Percentiles rank a stretch among this genome's conserved stretches.
These are phyloP conservation scores for Oidiodendron maius DNA, from an alignment of 495 filamentous ascomycete genomes.

Conservation along the genomic window DNA sequence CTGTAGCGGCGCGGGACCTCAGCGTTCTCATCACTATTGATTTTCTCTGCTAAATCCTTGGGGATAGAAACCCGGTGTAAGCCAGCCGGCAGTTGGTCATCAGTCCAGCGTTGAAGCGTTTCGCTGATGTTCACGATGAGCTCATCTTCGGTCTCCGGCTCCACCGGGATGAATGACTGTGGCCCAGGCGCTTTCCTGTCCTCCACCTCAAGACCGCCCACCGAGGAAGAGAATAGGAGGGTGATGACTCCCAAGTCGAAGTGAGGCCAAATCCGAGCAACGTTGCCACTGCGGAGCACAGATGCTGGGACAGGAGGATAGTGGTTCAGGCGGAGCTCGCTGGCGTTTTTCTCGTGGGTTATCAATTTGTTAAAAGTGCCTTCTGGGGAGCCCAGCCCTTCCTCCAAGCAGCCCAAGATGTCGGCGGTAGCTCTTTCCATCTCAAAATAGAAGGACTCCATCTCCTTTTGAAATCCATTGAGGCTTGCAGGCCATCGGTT, in stretches of 20 bases:
- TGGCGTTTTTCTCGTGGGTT: neutral
- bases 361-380: neutral
- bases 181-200: neutral
- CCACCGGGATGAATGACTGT: neutral
- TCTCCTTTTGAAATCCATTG: neutral
- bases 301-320: neutral
- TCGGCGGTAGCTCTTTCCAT: neutral
- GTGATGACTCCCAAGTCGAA: constrained; percentile 1
- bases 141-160: neutral
- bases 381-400: neutral
- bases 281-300: neutral
- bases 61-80: neutral
- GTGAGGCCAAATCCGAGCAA: neutral
- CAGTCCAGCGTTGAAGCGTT: neutral
- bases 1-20: neutral
- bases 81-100: neutral
- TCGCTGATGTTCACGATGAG: neutral
- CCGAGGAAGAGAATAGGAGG: neutral
- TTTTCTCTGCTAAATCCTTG: neutral
- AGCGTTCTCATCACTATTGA: no score
- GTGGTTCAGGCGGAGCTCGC: neutral
- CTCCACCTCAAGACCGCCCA: neutral
- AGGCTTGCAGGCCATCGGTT: neutral
- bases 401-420: neutral
- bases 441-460: neutral